Base-by-base conservation (phyloP, 176 grass and related monocot species). In the Avena insularis region DNA sequence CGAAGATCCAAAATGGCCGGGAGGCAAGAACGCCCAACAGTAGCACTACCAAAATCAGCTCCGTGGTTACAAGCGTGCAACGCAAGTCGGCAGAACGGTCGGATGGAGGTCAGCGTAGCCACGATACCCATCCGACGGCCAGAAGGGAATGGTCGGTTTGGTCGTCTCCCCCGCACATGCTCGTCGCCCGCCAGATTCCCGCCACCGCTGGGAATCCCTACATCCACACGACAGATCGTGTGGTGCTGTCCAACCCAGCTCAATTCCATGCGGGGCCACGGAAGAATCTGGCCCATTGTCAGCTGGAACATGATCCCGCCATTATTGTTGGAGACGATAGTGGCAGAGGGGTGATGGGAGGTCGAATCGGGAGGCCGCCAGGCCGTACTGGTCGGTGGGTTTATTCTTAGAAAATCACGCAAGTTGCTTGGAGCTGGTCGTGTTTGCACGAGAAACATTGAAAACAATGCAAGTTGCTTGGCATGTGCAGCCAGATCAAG, bases 361-460 rank as follows among this genome's bases (percentile, higher is more conserved):
- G 79, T 25, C 71, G 47, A 68, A 16, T 45, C 23, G 54, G 67
- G 55, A n/a, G 65, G 54, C 61, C 16, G 25, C 73, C 87, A 45
- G 13, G 82, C 80, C 85, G 89, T 90, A 83, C 84, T 90, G 89
- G 89, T 87, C 89, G 89, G 85, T 74, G 85, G 5, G 0, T 31
- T 87, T 74, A 69, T 58, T 78, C 71, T 61, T 61, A 9, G 12
- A 6, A 2, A 65, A 33, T 6, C 56, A 31, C 36, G 78, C 89
- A 90, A 90, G 17, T 90, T 79, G 89, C 12, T 38, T 3, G 20
- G 12, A 19, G 71, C 5, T 64, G 27, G 27, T 66, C 63, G 63
- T 29, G 38, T 15, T 1, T 7, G 63, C 63, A 66, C 63, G 54
- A 56, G 54, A 56, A 56, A 56, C 15, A 15, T 56, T 56, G 54